Conservation (phyloP, 768 basidiomycete species). For the Tricholoma sp. region DNA sequence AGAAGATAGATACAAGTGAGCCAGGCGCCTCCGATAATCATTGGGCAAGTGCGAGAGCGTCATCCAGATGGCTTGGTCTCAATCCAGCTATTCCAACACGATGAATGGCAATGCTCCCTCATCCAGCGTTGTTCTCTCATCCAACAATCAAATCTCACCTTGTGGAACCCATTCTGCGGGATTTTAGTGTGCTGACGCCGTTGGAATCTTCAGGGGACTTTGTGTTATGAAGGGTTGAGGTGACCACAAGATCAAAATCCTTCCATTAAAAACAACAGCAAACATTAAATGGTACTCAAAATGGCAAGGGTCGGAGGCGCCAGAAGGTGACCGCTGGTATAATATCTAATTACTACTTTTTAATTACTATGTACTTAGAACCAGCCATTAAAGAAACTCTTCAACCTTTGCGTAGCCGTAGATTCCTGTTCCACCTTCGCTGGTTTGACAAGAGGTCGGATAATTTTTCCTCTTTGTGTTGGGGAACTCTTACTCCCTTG, state of each 20-base stretch:
- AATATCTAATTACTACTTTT: too few relatives aligned
- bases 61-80: slow-evolving; percentile 16
- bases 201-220: slow-evolving; percentile 37
- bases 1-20: neutral
- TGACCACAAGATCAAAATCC: slow-evolving; percentile 17
- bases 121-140: slow-evolving; percentile 13
- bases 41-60: slow-evolving; percentile 5
- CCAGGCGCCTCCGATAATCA: neutral
- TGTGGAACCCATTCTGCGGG: slow-evolving; percentile 71
- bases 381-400: neutral
- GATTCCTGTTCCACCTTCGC: neutral
- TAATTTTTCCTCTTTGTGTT: neutral
- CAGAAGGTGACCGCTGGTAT: too few relatives aligned
- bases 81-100: slow-evolving; percentile 41
- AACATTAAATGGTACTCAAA: too few relatives aligned
- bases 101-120: slow-evolving; percentile 7
- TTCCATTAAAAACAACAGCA: slow-evolving; percentile 28
- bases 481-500: neutral
- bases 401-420: neutral
- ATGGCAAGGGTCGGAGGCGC: too few relatives aligned
- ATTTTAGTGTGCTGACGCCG: slow-evolving; percentile 44
- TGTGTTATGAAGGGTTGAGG: slow-evolving; percentile 17
- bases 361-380: neutral
- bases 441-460: neutral
- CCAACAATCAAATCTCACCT: slow-evolving; percentile 48